Evolutionary conservation across 176 grass and related monocot species (phyloP), one percentile per base, ranked within the genome.

Genomic region (Puya raimondii): DNA sequence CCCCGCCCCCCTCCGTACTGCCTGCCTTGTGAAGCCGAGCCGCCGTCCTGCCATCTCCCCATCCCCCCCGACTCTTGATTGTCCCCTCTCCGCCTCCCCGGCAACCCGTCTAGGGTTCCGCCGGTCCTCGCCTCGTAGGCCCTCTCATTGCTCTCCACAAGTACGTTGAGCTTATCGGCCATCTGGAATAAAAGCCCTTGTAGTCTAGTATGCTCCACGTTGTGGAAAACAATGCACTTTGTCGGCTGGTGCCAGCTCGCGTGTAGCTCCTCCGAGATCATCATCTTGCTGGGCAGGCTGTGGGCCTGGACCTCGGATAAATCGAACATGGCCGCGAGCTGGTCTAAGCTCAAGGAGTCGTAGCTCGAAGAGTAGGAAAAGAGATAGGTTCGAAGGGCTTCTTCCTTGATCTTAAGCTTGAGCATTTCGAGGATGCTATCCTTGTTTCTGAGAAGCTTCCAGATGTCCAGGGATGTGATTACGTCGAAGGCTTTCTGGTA

Each of bases 61-160:
- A 86, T 1, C 12, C 68, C 72, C 20, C 71, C 72, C 6, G 80
- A 83, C 58, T 96, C 88, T 56, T 87, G 88, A 64, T 66, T 76
- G 9, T 89, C 92, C 10, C 91, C 87, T 25, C 92, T 81, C 42
- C 86, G 83, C 65, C 84, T 91, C 3, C 51, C 49, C 1, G 92
- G 92, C 2, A 85, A 70, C 15, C 92, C 92, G 47, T 96, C 92
- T 49, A 96, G 86, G 3, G 86, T 84, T 15, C 92, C 92, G 20
- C 92, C 92, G 65, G 92, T 96, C 78, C 86, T 92, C 8, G 88
- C 86, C 53, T 96, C 92, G n/a, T 89, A 96, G 15, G 92, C 92
- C 63, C 88, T 83, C 73, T 96, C 92, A 4, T 96, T 96, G 77
- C 74, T 81, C 71, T 96, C 88, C 64, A 91, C 92, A 63, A 96